Evolutionary conservation across 768 basidiomycete species (phyloP), one percentile per base, ranked within the genome.

Genomic region (Pisolithus tinctorius): DNA sequence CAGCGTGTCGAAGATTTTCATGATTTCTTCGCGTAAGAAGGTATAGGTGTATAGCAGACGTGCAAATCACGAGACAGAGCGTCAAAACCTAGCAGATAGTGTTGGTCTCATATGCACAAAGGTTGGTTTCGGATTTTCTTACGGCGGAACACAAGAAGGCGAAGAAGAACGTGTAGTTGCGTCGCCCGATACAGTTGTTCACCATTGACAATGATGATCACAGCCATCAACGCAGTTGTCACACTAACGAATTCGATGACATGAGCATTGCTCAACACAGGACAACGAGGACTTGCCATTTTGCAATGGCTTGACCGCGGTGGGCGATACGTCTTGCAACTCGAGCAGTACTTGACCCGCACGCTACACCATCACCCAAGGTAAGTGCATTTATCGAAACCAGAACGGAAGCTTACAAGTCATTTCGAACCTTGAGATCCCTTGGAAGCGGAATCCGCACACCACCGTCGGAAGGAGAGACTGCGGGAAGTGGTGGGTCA

Each of bases 171-270:
- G 91, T 87, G 65, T 99, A 98, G 65, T 97, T 98, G 42, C 93
- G 84, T 38, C 91, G 81, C 6, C 96, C 96, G 38, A 99, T 79
- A 64, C 96, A 98, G 64, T 93, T 96, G 66, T 97, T 96, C 17
- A 99, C 82, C 86, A 88, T 63, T 85, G 84, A 55, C 86, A 89
- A 63, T 92, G 91, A 63, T 94, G 89, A 65, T 95, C 93, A 57
- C 94, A 97, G 9, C 86, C 85, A 57, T 97, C 94, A 14, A 97
- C 92, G 62, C 95, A 99, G 63, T 98, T 98, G 60, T 96, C 92
- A 64, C 95, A 99, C 88, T 94, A 58, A 2, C 4, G 42, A 25
- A 11, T 42, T 41, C 26, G 31, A 20, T 53, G 43, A 64, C 52
- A 25, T 29, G 23, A 13, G 23, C 26, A 10, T 23, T 42, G 14